These are phyloP conservation scores for Fragaria iinumae DNA, from an alignment of 306 rosid species.

Conservation along the genomic window DNA sequence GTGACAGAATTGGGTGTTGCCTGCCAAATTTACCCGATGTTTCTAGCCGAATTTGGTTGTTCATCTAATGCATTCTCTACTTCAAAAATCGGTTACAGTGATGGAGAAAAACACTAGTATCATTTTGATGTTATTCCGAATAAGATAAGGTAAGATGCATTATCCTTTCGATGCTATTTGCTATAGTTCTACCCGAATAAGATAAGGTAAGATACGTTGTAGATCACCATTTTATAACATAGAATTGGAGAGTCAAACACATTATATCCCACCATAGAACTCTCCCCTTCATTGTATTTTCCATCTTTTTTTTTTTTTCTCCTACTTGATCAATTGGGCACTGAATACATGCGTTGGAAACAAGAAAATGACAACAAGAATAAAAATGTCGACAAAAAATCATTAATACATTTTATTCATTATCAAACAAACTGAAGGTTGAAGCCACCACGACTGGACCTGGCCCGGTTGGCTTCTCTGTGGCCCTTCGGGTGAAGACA, in stretches of 20 bases:
- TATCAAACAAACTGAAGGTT: background rate
- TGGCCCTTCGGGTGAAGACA: background rate
- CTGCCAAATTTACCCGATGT: no score
- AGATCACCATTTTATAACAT: background rate
- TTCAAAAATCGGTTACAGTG: no score
- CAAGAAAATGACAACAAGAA: background rate
- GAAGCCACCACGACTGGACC: background rate
- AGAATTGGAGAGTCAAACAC: background rate
- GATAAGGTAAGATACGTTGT: background rate
- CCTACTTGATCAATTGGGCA: background rate
- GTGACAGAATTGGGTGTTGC: no score
- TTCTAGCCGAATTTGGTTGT: no score
- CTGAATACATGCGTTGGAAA: background rate
- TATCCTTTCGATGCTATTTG: no score
- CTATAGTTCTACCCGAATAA: no score
- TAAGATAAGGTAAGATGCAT: no score
- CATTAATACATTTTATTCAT: background rate
- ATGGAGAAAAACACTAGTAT: no score
- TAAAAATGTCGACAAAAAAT: background rate
- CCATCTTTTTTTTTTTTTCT: background rate
- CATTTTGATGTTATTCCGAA: no score
- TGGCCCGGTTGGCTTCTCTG: background rate
- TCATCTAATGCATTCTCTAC: no score
- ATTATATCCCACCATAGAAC: background rate
- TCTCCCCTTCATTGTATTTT: background rate